A percentile compares a stretch with the other conserved stretches of the same genome.
Conservation (phyloP, 2,329 filamentous ascomycete genomes). For the Ascochyta pisi region DNA sequence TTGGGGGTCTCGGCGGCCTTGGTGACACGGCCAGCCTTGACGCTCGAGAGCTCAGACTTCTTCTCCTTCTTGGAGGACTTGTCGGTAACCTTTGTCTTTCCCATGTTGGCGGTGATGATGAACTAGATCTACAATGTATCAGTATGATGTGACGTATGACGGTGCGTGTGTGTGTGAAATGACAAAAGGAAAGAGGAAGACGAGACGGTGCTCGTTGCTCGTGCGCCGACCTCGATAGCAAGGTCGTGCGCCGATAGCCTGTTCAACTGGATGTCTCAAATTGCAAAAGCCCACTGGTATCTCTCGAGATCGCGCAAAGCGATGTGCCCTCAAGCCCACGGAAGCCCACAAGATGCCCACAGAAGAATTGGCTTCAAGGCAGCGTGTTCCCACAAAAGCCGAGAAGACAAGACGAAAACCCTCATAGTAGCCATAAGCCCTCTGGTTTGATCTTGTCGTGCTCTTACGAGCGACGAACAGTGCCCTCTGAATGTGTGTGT, state of each 20-base stretch:
- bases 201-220: constrained; percentile 33
- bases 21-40: constrained; percentile 71
- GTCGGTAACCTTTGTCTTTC: constrained; percentile 46
- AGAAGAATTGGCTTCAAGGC: constrained; percentile 55
- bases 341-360: constrained; percentile 57
- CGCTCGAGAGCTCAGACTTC: constrained; percentile 62
- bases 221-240: constrained; percentile 26
- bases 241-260: constrained; percentile 39
- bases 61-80: constrained; percentile 63
- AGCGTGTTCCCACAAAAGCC: constrained; percentile 61
- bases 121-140: constrained; percentile 41
- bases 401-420: constrained; percentile 53
- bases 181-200: constrained; percentile 29
- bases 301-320: constrained; percentile 49
- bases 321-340: constrained; percentile 53
- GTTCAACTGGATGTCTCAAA: constrained; percentile 50
- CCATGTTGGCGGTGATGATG: constrained; percentile 39
- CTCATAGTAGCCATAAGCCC: constrained; percentile 51
- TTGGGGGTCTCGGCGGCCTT: constrained; percentile 72
- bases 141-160: constrained; percentile 32
- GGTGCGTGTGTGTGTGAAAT: constrained; percentile 9
- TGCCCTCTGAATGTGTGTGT: constrained; percentile 48
- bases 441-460: constrained; percentile 47
- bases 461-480: constrained; percentile 46
- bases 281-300: constrained; percentile 54